Base-by-base conservation (phyloP, 1,284 basidiomycete genomes). In the Cryptococcus jaspeensis region DNA sequence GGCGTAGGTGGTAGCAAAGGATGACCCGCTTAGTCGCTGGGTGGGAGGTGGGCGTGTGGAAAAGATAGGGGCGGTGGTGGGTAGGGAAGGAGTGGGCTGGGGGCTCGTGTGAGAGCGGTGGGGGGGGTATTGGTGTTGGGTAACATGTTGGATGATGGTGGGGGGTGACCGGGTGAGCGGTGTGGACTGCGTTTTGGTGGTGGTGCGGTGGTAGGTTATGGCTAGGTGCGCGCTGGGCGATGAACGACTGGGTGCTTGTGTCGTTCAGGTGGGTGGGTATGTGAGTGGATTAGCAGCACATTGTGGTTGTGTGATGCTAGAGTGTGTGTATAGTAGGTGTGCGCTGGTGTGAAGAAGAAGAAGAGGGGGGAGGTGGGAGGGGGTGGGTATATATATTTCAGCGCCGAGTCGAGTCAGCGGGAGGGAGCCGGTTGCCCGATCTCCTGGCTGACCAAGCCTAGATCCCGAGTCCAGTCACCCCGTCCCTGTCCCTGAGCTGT, bases 151-250 rank as follows among this genome's bases (percentile, higher is more conserved):
- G 36, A 20, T 25, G 25, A 7, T 36, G 23, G 22, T 39, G 35
- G 25, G 35, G 48, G 28, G 32, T 23, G 41, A 42, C 39, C 35
- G 23, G 32, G 16, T 28, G 42, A 43, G 45, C 46, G 41, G 43
- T 58, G 45, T 42, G 56, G 56, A 58, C 56, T 52, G 51, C 56
- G 56, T 58, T n/a, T 53, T 58, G 56, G 47, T 35, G 35, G 41
- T 37, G 42, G 15, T 55, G 32, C 22, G 44, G n/a, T 32, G 40
- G 46, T 41, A 32, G 42, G 18, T 11, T n/a, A 18, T 15, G 28
- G 32, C 25, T 37, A 53, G 23, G 36, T 16, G 35, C 28, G 28
- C 35, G 42, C 13, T 53, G 22, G 15, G 37, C 18, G 25, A 32
- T 44, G 56, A 53, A 58, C 56, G 56, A 58, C 45, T 15, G 25